Base-by-base conservation (phyloP, 441 rosid species). In the Kokia cookei region DNA sequence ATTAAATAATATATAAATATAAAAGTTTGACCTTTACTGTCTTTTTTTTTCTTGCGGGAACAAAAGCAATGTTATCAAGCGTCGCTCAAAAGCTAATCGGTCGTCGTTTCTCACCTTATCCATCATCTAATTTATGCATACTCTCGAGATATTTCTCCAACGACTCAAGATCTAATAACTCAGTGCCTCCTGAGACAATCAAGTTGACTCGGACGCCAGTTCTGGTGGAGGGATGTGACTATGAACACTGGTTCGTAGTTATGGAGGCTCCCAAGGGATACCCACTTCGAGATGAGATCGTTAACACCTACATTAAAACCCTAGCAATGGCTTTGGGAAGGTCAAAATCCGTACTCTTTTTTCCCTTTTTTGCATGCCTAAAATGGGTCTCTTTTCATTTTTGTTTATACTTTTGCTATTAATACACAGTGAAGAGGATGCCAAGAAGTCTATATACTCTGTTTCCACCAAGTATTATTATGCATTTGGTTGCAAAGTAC, bases 401-500 rank as follows among this genome's bases (percentile, higher is more conserved):
- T 29, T 11, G 1, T 43, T 65, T 7, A 51, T 13, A 26, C 13
- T 14, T 22, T 2, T 59, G 35, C 14, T 50, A 6, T 32, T 17
- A 17, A 54, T 40, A 37, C 73, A 68, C 74, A 81, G 85, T 11
- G 87, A 84, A 77, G 85, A 83, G 71, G 83, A 86, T 57, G 85
- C 88, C 1, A 83, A 81, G 82, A 82, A 51, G 76, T 78, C 86
- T 13, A 81, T 86, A 8, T 84, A 86, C 57, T 83, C 86, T 64
- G 86, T 84, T 24, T 84, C 88, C 11, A 83, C 87, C 14, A 82
- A 79, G 71, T 81, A 86, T 53, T 82, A 81, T 24, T 79, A 82
- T 75, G 85, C 85, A 58, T 86, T 84, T 75, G 84, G 83, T 7
- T 79, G 89, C 80, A 77, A 75, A 58, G 71, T 81, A 45, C 72